Base-by-base conservation (phyloP, 345 rosid species). In the Camelina sativa region DNA sequence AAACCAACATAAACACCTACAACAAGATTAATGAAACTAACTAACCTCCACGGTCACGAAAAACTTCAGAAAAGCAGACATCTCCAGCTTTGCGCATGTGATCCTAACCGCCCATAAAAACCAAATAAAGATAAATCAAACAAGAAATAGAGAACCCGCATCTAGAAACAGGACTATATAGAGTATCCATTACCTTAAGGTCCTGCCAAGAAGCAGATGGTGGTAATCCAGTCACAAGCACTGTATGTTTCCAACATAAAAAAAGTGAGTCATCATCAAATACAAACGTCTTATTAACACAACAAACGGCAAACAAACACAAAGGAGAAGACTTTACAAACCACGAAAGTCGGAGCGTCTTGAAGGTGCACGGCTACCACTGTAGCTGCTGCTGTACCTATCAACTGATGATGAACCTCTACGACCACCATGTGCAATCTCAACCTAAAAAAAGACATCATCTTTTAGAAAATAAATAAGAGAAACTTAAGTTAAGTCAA, bases 141-240 rank as follows among this genome's bases (percentile, higher is more conserved):
- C n/a, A 46, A 17, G 16, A 46, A 37, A 23, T 1, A 72, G 12
- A 51, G 30, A 65, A 60, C 0, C 48, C 25, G 32, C 35, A 44
- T 40, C n/a, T 8, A 48, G 5, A 70, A 35, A 23, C 43, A n/a
- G 37, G 34, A 47, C 10, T 9, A 50, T 11, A 20, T 6, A 22
- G n/a, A n/a, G 3, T 2, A 23, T 23, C 25, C 25, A 23, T 23
- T 57, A 95, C 99, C 92, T 95, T 95, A n/a, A 92, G 90, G 80
- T 95, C 99, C 79, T 95, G 98, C 99, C 99, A 95, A 25, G 99
- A 95, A 55, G 99, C 99, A 80, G 99, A 92, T 4, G 92, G 78
- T 5, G 99, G 99, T 60, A 95, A 78, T 38, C 99, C 99, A 32
- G 94, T 86, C 56, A 95, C 86, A 82, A 89, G 65, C 67, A 95